Evolutionary conservation across 768 basidiomycete genomes (phyloP), one percentile per base, ranked within the genome.

Genomic region (Podaxis sp.): DNA sequence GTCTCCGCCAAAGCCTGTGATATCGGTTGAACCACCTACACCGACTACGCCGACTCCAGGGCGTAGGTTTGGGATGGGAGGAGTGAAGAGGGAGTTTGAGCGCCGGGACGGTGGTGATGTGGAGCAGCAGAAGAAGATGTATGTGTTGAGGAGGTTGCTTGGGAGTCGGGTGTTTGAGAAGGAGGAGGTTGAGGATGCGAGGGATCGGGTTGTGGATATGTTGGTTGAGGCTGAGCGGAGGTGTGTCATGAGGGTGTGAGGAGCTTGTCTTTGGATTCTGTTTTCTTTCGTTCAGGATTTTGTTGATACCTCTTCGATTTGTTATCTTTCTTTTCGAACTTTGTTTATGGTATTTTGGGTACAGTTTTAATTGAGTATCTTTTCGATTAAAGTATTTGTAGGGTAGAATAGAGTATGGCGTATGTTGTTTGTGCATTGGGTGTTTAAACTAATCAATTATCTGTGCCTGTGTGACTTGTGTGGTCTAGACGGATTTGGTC

Each of bases 171-270:
- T 72, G 59, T 82, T 78, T 68, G 81, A 83, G 66, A 74, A 69
- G 38, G 68, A 67, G 38, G 71, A 72, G 28, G 71, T 92, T 58
- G 91, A 93, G 71, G 90, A 92, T 64, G 90, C 90, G 52, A 80
- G 87, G 61, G 92, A 93, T 72, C 75, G 80, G n/a, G 87, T 86
- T 39, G 89, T 92, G 52, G 92, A 93, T 75, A 78, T 88, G 78
- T 78, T 92, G 59, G 78, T 81, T 19, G 80, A 79, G 39, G 68
- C 73, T 30, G 80, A 81, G 69, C 72, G 79, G 66, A 70, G 65
- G 66, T 71, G 60, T 64, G 13, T 42, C 3, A 11, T 28, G 39
- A 54, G 33, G 15, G 54, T 39, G 22, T 48, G 57, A 22, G 12
- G 7, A 15, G 0, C 12, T 26, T 26, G 24, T 48, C 11, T 15